Percentiles rank a stretch among this genome's conserved stretches.
Evolutionary conservation across 2,329 filamentous ascomycete genomes (phyloP).

Genomic region (Triangularia verruculosa): DNA sequence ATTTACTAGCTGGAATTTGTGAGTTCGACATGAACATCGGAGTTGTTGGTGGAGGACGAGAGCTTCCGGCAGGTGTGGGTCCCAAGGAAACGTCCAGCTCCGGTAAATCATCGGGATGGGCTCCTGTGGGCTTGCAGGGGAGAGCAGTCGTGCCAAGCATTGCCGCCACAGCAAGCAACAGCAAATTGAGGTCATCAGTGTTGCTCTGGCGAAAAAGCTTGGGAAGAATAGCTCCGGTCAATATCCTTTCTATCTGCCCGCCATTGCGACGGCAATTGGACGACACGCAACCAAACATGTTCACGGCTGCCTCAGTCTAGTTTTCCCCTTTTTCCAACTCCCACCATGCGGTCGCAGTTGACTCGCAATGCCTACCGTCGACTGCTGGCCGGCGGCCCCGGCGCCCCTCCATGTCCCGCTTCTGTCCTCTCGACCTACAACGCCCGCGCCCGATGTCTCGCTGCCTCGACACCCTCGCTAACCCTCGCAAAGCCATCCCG

Average conservation of each 20-base stretch:
- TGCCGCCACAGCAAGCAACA: constrained; percentile 18
- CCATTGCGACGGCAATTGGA: constrained; percentile 21
- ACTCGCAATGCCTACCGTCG: constrained; percentile 58
- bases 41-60: not conserved
- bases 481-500: constrained; percentile 26
- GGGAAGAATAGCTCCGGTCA: not conserved
- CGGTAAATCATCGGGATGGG: not conserved
- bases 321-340: constrained; percentile 15
- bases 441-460: constrained; percentile 11
- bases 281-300: constrained; percentile 22
- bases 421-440: constrained; percentile 15
- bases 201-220: constrained; percentile 19
- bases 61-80: not conserved
- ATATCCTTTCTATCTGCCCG: not conserved
- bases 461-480: constrained; percentile 1
- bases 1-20: too few species aligned
- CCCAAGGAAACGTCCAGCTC: not conserved
- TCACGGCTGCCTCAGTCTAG: constrained; percentile 25
- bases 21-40: not conserved
- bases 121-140: not conserved
- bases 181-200: constrained; percentile 29
- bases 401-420: constrained; percentile 33
- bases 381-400: constrained; percentile 49
- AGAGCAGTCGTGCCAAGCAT: constrained; percentile 8
- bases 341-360: constrained; percentile 57